A percentile compares a stretch with the other conserved stretches of the same genome.
Evolutionary conservation across 2,329 filamentous ascomycete species (phyloP).

Genomic region (Penicillium sp.): DNA sequence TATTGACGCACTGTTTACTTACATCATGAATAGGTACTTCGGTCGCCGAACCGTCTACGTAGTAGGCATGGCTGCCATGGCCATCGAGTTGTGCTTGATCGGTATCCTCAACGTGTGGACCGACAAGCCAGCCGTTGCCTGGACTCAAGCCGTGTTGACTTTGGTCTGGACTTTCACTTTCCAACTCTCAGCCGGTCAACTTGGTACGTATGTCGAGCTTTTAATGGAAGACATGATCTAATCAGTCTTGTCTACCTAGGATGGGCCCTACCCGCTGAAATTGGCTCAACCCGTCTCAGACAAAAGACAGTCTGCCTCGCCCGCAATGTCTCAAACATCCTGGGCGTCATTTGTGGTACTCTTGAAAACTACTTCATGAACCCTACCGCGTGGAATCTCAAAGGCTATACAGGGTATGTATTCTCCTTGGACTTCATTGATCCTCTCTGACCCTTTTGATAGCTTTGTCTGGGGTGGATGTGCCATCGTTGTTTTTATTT

Average conservation of each 20-base stretch:
- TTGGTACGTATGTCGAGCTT: not conserved
- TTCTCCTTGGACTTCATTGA: not conserved
- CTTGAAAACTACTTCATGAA: slow-evolving; percentile 1
- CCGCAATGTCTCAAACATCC: not conserved
- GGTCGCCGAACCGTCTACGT: not conserved
- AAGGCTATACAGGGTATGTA: not conserved
- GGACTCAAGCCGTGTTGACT: not conserved
- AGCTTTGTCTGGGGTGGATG: slow-evolving; percentile 2
- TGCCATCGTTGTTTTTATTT: not conserved
- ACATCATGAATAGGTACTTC: not conserved
- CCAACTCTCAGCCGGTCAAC: slow-evolving; percentile 3
- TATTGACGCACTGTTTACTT: not conserved
- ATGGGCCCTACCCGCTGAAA: not conserved
- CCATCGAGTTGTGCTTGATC: not conserved
- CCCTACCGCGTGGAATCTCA: not conserved
- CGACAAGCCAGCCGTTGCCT: not conserved
- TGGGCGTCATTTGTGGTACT: not conserved
- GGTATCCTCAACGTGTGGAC: not conserved
- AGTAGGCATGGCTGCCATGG: not conserved
- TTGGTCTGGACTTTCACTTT: slow-evolving; percentile 4
- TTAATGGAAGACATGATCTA: not conserved
- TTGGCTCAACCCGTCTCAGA: not conserved
- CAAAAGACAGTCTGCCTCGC: slow-evolving; percentile 2
- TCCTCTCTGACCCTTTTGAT: not conserved
- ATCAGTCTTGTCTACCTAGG: not conserved